Percentiles rank a stretch among this genome's conserved stretches.
phyloP scores from a whole-genome alignment of 805 yeast genomes.

The Brettanomyces bruxellensis region DNA sequence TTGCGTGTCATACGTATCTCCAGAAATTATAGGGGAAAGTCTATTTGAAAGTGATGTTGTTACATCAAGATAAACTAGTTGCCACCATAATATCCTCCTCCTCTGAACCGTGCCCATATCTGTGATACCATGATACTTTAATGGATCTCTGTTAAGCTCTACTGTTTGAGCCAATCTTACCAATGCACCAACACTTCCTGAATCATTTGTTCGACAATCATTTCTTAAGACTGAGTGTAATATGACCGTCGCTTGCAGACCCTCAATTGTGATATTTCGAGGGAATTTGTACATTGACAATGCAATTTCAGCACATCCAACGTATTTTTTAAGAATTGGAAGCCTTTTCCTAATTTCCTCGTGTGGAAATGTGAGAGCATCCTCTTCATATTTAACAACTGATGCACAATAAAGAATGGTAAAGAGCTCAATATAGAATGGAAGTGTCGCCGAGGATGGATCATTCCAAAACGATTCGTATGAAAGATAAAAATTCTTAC shows the following conservation, averaged over 20 bases:
- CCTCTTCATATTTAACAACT: slow-evolving; percentile 51
- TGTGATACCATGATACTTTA: slow-evolving; percentile 38
- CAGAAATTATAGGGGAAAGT: slow-evolving; percentile 42
- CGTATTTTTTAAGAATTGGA: slow-evolving; percentile 40
- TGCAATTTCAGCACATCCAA: slow-evolving; percentile 40
- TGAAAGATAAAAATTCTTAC: slow-evolving; percentile 32
- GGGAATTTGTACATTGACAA: slow-evolving; percentile 42
- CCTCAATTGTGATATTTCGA: slow-evolving; percentile 33
- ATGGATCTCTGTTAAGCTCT: slow-evolving; percentile 53
- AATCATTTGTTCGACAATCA: slow-evolving; percentile 47
- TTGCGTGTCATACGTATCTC: slow-evolving; percentile 48
- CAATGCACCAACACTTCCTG: slow-evolving; percentile 44
- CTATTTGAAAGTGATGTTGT: slow-evolving; percentile 47
- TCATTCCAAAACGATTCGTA: slow-evolving; percentile 44
- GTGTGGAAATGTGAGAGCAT: slow-evolving; percentile 31
- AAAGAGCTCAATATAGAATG: slow-evolving; percentile 40
- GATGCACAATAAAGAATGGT: slow-evolving; percentile 51
- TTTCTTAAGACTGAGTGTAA: slow-evolving; percentile 41
- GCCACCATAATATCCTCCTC: slow-evolving; percentile 61
- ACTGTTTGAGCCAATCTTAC: slow-evolving; percentile 48
- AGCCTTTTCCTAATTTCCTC: slow-evolving; percentile 13
- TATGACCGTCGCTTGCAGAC: slow-evolving; percentile 30
- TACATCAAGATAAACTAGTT: slow-evolving; percentile 49
- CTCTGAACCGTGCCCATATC: slow-evolving; percentile 41
- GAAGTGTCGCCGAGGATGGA: slow-evolving; percentile 24